Evolutionary conservation across 768 basidiomycete species (phyloP).

Genomic region (Paxillus involutus): DNA sequence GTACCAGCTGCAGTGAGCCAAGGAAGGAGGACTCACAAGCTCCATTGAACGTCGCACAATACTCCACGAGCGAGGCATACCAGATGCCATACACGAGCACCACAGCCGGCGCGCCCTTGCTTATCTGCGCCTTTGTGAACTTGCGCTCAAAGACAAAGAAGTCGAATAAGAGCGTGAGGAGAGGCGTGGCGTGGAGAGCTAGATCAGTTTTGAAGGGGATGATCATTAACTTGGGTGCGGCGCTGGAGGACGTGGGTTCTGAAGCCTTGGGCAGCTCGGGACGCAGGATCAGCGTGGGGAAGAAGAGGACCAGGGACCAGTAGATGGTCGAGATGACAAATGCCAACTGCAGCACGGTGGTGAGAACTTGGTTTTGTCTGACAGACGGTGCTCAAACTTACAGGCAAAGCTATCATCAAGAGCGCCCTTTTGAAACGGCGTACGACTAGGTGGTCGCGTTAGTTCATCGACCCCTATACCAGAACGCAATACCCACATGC

Average conservation of each 20-base stretch:
- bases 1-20: not conserved
- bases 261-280: not conserved
- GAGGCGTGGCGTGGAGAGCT: constrained; percentile 65
- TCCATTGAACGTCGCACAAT: constrained; percentile 60
- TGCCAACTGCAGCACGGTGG: constrained; percentile 30
- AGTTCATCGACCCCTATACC: not conserved
- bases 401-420: constrained; percentile 67
- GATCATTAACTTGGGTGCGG: constrained; percentile 23
- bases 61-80: constrained; percentile 70
- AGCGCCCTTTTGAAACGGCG: constrained; percentile 55
- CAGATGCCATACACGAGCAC: constrained; percentile 33
- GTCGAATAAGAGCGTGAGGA: constrained; percentile 56
- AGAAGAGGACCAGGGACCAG: constrained; percentile 59
- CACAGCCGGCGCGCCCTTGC: constrained; percentile 14
- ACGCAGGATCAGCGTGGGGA: constrained; percentile 59
- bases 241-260: not conserved
- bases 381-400: constrained; percentile 22
- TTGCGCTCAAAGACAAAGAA: constrained; percentile 67
- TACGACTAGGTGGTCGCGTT: constrained; percentile 2
- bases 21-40: constrained; percentile 46
- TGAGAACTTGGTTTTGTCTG: not conserved
- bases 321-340: constrained; percentile 60
- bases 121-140: constrained; percentile 35
- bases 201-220: constrained; percentile 60
- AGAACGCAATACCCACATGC: constrained; percentile 27